phyloP scores from a whole-genome alignment of 768 basidiomycete genomes.

The Rubroboletus pulcherrimus region DNA sequence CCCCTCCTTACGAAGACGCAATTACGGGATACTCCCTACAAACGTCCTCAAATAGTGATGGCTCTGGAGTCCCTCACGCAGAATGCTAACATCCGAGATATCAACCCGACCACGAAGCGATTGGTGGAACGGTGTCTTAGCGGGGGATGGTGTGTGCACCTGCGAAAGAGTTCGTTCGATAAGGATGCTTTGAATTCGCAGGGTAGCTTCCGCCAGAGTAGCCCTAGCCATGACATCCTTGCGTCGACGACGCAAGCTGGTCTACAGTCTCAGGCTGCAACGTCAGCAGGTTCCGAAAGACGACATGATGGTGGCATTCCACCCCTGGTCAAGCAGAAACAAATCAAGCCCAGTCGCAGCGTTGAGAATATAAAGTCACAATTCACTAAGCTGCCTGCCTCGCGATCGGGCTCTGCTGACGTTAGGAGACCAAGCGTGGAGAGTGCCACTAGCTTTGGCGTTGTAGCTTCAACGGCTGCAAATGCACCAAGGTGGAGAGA shows the following conservation, averaged over 20 bases:
- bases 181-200: slow-evolving; percentile 28
- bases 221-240: slow-evolving; percentile 42
- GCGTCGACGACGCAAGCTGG: slow-evolving; percentile 35
- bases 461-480: slow-evolving; percentile 25
- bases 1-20: slow-evolving; percentile 95
- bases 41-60: slow-evolving; percentile 83
- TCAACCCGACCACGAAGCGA: slow-evolving; percentile 83
- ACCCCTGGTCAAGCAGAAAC: slow-evolving; percentile 34
- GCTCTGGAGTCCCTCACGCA: slow-evolving; percentile 75
- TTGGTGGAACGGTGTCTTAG: slow-evolving; percentile 88
- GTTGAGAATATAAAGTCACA: slow-evolving; percentile 51
- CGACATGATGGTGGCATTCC: slow-evolving; percentile 18
- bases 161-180: slow-evolving; percentile 41
- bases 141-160: slow-evolving; percentile 82
- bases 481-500: slow-evolving; percentile 21
- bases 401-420: slow-evolving; percentile 34
- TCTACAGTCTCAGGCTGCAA: slow-evolving; percentile 1
- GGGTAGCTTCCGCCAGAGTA: slow-evolving; percentile 33
- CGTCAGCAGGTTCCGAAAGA: slow-evolving; percentile 12
- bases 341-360: slow-evolving; percentile 63
- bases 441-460: slow-evolving; percentile 32
- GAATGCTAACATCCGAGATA: slow-evolving; percentile 72
- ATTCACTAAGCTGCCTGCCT: slow-evolving; percentile 25
- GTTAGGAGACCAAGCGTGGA: slow-evolving; percentile 40
- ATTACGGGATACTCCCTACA: slow-evolving; percentile 79